A percentile compares a stretch with the other conserved stretches of the same genome.
phyloP scores from a whole-genome alignment of 345 rosid genomes.

The Linum usitatissimum region DNA sequence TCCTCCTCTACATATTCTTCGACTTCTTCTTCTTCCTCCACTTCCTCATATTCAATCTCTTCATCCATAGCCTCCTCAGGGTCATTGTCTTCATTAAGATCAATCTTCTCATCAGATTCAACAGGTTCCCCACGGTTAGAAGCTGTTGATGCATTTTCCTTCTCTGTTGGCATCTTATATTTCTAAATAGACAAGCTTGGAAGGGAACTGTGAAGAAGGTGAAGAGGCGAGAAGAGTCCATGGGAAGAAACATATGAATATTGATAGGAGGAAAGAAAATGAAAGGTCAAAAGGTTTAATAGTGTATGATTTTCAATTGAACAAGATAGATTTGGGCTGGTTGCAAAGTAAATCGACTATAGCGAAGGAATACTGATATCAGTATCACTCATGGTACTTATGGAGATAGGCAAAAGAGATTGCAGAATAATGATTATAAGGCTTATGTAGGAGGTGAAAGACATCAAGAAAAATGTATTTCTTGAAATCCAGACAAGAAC shows the following conservation, averaged over 20 bases:
- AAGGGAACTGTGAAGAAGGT: constrained; percentile 68
- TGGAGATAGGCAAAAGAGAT: constrained; percentile 6
- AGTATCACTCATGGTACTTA: neutral
- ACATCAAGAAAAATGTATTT: constrained; percentile 1
- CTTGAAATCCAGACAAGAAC: constrained; percentile 1
- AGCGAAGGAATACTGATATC: neutral
- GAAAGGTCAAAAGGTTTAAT: constrained; percentile 65
- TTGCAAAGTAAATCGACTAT: constrained; percentile 27
- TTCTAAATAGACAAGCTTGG: constrained; percentile 71
- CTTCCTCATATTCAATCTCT: constrained; percentile 76
- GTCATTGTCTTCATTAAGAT: constrained; percentile 59
- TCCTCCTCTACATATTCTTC: constrained; percentile 55
- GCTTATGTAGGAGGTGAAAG: neutral
- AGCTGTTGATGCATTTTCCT: constrained; percentile 41
- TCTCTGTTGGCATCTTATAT: constrained; percentile 70
- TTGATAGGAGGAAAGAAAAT: constrained; percentile 68
- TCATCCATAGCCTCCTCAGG: constrained; percentile 64
- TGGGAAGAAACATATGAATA: constrained; percentile 53
- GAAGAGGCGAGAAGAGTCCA: constrained; percentile 86
- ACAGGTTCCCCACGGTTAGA: constrained; percentile 32
- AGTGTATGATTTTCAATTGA: constrained; percentile 46
- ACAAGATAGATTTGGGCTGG: constrained; percentile 48
- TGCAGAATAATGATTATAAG: neutral
- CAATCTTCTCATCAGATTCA: constrained; percentile 52
- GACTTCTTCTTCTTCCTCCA: constrained; percentile 59